These are phyloP conservation scores for Salix brachista DNA, from an alignment of 345 rosid genomes.

Conservation along the genomic window DNA sequence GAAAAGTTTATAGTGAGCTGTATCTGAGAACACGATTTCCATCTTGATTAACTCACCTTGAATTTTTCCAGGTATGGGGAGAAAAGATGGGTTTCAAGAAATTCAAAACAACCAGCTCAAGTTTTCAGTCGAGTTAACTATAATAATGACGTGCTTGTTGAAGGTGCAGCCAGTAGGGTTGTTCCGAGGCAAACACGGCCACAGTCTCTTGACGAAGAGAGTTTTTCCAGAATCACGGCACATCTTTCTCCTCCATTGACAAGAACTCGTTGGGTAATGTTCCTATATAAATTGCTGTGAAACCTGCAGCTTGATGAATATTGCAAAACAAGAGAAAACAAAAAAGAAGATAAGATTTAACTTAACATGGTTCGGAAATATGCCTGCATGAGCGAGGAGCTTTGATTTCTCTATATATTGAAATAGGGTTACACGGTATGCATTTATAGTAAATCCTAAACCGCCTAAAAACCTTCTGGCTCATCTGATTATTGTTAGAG, in stretches of 20 bases:
- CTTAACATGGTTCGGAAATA: no score
- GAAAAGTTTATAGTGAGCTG: no score
- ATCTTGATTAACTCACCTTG: background rate
- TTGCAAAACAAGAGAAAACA: no score
- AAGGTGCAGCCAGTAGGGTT: conserved; percentile 28
- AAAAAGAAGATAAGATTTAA: no score
- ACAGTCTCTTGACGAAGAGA: conserved; percentile 63
- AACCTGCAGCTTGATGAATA: no score
- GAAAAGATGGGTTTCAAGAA: conserved; percentile 14
- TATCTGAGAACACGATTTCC: background rate
- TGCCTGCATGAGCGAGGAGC: no score
- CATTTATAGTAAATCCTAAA: no score
- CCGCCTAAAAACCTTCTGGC: no score
- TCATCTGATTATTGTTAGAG: no score
- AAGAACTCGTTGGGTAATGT: conserved; percentile 47
- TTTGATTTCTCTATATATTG: no score
- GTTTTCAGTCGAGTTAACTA: conserved; percentile 10
- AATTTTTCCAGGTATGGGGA: conserved; percentile 13
- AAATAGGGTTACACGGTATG: no score
- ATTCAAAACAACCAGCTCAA: conserved; percentile 31
- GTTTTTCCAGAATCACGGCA: conserved; percentile 39
- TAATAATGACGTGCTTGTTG: conserved; percentile 17
- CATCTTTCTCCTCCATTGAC: conserved; percentile 33
- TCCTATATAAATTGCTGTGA: no score
- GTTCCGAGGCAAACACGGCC: conserved; percentile 39